Conservation (phyloP, 2,329 filamentous ascomycete genomes). For the Fusarium caatingaense region DNA sequence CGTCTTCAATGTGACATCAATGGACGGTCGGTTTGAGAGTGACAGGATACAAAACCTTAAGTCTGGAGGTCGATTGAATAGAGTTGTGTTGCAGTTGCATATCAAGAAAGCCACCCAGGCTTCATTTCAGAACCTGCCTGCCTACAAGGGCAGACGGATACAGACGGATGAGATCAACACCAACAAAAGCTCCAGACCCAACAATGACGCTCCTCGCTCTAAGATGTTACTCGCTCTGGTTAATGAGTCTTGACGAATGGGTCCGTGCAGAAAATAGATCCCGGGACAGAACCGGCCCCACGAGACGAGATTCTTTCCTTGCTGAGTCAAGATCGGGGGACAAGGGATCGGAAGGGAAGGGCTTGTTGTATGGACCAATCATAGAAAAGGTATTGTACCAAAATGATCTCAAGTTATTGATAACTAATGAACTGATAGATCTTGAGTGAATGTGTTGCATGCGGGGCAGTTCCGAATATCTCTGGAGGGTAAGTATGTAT, state of each 20-base stretch:
- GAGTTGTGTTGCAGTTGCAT: background rate
- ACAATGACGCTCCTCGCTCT: slow-evolving; percentile 34
- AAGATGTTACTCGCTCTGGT: slow-evolving; percentile 8
- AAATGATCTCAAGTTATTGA: slow-evolving; percentile 25
- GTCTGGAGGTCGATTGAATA: background rate
- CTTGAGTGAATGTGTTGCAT: slow-evolving; percentile 16
- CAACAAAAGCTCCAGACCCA: slow-evolving; percentile 22
- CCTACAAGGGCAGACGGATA: background rate
- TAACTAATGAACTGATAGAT: slow-evolving; percentile 27
- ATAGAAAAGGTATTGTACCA: slow-evolving; percentile 34
- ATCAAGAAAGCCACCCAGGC: slow-evolving; percentile 7
- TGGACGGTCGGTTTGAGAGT: slow-evolving; percentile 20
- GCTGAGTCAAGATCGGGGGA: slow-evolving; percentile 41
- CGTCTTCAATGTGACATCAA: slow-evolving; percentile 14
- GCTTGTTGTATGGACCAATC: slow-evolving; percentile 35
- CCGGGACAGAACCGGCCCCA: slow-evolving; percentile 30
- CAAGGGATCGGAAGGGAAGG: slow-evolving; percentile 24
- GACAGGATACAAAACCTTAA: slow-evolving; percentile 6
- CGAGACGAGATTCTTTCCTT: slow-evolving; percentile 10
- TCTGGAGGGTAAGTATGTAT: slow-evolving; percentile 5
- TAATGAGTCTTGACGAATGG: slow-evolving; percentile 30
- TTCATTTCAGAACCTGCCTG: background rate
- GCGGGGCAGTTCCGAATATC: slow-evolving; percentile 1
- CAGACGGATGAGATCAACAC: slow-evolving; percentile 21
- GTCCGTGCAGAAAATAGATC: slow-evolving; percentile 35